Evolutionary conservation across 441 rosid genomes (phyloP).

Genomic region (Aquilaria agallochum): DNA sequence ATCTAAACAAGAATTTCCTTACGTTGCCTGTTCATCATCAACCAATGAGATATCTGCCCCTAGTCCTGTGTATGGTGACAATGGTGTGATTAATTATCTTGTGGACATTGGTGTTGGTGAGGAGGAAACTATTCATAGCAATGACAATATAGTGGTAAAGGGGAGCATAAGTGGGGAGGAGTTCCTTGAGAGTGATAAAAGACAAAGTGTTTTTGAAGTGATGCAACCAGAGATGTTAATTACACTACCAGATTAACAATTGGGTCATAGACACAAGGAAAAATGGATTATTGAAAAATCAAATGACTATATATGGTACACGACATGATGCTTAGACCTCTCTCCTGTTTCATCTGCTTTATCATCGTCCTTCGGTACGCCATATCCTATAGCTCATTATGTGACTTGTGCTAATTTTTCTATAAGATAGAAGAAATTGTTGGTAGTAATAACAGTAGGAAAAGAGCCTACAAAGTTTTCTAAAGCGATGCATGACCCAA

Average conservation of each 20-base stretch:
- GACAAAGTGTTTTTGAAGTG: too few relatives aligned
- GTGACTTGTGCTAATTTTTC: slow-evolving; percentile 13
- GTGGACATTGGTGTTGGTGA: too few relatives aligned
- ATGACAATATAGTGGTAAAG: too few relatives aligned
- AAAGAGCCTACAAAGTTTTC: neutral
- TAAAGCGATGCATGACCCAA: neutral
- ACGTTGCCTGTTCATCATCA: too few relatives aligned
- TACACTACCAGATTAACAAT: too few relatives aligned
- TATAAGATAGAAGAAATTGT: neutral
- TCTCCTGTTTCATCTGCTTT: neutral
- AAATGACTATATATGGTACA: slow-evolving; percentile 1
- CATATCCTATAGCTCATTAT: slow-evolving; percentile 14
- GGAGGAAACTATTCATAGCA: too few relatives aligned
- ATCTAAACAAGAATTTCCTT: neutral
- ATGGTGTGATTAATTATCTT: neutral
- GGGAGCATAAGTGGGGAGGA: too few relatives aligned
- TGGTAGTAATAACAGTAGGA: neutral
- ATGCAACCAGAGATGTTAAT: too few relatives aligned
- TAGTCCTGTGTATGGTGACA: neutral
- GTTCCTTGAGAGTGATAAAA: neutral
- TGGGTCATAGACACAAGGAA: neutral
- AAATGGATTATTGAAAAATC: neutral
- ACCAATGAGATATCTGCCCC: too few relatives aligned
- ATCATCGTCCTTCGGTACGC: slow-evolving; percentile 7
- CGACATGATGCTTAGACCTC: neutral